Conservation (phyloP, 78 protist genomes). For the Guillardia theta region DNA sequence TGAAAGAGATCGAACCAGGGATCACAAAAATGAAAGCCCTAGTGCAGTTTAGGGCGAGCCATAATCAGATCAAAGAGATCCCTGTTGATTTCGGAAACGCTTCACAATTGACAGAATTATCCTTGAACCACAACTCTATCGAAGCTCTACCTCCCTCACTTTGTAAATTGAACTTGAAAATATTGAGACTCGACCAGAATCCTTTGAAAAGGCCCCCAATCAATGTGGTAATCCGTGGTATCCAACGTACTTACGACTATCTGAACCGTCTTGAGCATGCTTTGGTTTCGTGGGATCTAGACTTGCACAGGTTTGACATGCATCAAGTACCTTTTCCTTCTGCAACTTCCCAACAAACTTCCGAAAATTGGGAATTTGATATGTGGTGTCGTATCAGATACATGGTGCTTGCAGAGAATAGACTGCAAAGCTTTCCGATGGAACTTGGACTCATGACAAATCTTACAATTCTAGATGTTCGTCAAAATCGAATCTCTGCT, state of each 20-base stretch:
- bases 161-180: neutral
- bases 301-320: neutral
- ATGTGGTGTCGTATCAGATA: no score
- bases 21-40: neutral
- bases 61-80: neutral
- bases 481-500: no score
- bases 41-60: neutral
- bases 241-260: neutral
- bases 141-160: neutral
- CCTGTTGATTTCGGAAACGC: neutral
- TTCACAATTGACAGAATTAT: neutral
- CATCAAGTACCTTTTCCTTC: no score
- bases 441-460: no score
- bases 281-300: neutral
- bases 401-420: no score
- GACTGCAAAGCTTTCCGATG: no score
- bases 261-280: neutral
- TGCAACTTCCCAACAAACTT: no score
- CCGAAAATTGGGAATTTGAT: no score
- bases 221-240: neutral
- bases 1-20: neutral
- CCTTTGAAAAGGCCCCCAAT: neutral
- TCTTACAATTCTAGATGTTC: no score
- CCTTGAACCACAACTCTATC: neutral
- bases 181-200: neutral